Base-by-base conservation (phyloP, 306 rosid species). In the Cucurbita maxima region DNA sequence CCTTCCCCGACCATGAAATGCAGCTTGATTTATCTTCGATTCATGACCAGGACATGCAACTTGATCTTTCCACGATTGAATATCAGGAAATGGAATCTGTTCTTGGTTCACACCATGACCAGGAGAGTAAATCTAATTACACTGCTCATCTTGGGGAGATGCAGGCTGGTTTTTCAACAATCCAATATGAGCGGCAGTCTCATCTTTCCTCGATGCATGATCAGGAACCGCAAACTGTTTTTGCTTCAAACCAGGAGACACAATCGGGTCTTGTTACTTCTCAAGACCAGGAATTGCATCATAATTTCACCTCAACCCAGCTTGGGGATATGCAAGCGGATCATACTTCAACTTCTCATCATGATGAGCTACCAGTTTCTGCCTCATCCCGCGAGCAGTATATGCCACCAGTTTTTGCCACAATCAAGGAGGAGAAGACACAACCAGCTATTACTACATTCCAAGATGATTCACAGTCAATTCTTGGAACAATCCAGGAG, bases 1-100 rank as follows among this genome's bases (percentile, higher is more conserved):
- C 85, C 14, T 76, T 83, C 76, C 82, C 79, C 30, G 88, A 88
- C 81, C 96, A 90, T 66, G 95, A 88, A 73, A 86, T 90, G 89
- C 94, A 88, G 60, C 85, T 87, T 66, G 96, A 90, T 76, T 92
- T 92, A 8, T 51, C 78, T 63, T 87, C 96, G 70, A 56, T 80
- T 30, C 84, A 83, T 3, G 84, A 81, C 63, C 88, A 84, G 51
- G 94, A 86, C 69, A 88, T 90, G 96, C 96, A 87, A 77, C 86
- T 86, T 76, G 96, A 88, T 83, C 96, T 92, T 68, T 82, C 90
- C 43, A 81, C 90, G 10, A 36, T 91, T 57, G 87, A 83, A 25
- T 96, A 92, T 81, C 96, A 90, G 73, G 94, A 88, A 43, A 90
- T 90, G 96, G 91, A 88, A 69, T 84, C 86, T 82, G 96, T 88